Percentiles rank a stretch among this genome's conserved stretches.
These are phyloP conservation scores for Suhomyces bribrorum DNA, from an alignment of 1,139 yeast genomes.

Conservation along the genomic window DNA sequence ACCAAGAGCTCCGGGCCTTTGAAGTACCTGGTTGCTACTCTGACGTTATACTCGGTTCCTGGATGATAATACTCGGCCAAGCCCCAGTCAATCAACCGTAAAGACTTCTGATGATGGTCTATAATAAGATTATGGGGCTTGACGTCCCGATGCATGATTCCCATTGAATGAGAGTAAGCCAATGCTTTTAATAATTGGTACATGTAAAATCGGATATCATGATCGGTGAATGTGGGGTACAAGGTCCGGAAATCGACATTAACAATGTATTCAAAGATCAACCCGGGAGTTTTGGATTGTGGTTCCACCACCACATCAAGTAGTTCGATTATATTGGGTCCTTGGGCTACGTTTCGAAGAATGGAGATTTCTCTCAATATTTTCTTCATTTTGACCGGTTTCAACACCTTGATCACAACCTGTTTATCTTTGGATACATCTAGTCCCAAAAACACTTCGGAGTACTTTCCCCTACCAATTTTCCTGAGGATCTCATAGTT, in stretches of 20 bases:
- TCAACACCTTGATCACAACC: constrained; percentile 88
- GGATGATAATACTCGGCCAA: constrained; percentile 96
- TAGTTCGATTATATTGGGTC: constrained; percentile 79
- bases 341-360: constrained; percentile 81
- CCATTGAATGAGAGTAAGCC: constrained; percentile 95
- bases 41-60: constrained; percentile 90
- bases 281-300: constrained; percentile 87
- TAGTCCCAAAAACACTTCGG: constrained; percentile 58
- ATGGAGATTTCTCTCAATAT: constrained; percentile 94
- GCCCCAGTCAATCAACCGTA: constrained; percentile 97
- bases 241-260: constrained; percentile 88
- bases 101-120: constrained; percentile 71
- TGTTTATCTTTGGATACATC: constrained; percentile 54
- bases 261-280: constrained; percentile 87
- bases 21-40: constrained; percentile 97
- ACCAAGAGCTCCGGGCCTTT: constrained; percentile 97
- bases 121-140: constrained; percentile 99
- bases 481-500: constrained; percentile 49
- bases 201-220: constrained; percentile 87
- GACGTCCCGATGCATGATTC: constrained; percentile 98
- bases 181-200: constrained; percentile 84
- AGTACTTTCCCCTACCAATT: constrained; percentile 51
- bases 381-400: constrained; percentile 96
- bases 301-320: constrained; percentile 93
- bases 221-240: constrained; percentile 84